These are phyloP conservation scores for Ballota nigra DNA, from an alignment of 257 asterid genomes.

Conservation along the genomic window DNA sequence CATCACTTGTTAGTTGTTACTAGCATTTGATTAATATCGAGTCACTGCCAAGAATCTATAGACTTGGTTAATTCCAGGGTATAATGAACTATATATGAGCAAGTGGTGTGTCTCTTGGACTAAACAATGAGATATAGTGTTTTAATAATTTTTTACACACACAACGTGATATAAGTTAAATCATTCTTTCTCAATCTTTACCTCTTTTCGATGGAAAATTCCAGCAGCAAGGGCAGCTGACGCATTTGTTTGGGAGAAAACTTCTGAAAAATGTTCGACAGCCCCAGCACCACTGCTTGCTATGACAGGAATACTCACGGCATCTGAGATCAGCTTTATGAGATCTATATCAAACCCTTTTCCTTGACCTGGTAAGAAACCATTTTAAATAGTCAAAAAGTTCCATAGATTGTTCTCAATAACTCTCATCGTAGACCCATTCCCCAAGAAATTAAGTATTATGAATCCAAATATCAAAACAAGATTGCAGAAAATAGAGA, in stretches of 20 bases:
- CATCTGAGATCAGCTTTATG: slow-evolving; percentile 81
- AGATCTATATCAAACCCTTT: slow-evolving; percentile 86
- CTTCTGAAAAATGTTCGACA: slow-evolving; percentile 83
- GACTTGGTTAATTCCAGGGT: neutral
- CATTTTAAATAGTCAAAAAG: slow-evolving; percentile 5
- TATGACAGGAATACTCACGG: slow-evolving; percentile 86
- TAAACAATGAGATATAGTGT: neutral
- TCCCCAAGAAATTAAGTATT: too few relatives aligned
- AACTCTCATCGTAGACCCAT: neutral
- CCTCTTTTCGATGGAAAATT: slow-evolving; percentile 95
- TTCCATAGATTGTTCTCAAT: neutral
- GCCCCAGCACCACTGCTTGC: slow-evolving; percentile 98
- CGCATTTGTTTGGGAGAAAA: slow-evolving; percentile 81
- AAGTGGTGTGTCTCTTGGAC: neutral
- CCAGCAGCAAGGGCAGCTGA: slow-evolving; percentile 99
- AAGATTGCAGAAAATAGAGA: too few relatives aligned
- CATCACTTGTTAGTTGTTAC: neutral
- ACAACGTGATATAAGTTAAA: neutral
- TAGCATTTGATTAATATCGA: neutral
- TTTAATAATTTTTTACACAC: neutral
- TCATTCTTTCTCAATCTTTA: slow-evolving; percentile 17
- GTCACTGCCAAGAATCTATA: neutral
- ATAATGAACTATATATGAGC: neutral
- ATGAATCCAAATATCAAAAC: too few relatives aligned
- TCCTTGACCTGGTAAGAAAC: slow-evolving; percentile 76